Percentiles rank a stretch among this genome's conserved stretches.
Evolutionary conservation across 495 filamentous ascomycete species (phyloP).

Genomic region (Clavariopsis aquatica): DNA sequence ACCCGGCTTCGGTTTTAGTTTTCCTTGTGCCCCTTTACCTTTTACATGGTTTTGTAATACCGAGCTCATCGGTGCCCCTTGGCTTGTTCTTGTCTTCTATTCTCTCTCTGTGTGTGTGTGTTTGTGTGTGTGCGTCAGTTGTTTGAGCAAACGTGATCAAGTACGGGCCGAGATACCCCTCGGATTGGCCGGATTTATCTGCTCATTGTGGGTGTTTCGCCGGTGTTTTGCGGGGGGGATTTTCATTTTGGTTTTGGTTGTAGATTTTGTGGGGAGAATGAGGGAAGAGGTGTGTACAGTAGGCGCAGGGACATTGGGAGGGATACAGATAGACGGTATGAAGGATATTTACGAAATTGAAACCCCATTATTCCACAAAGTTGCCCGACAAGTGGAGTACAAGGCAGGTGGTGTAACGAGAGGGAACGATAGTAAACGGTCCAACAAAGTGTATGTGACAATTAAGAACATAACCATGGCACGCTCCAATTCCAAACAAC

Average conservation of each 20-base stretch:
- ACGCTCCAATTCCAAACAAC: background rate
- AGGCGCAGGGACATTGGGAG: background rate
- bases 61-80: background rate
- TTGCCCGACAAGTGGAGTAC: too few species aligned
- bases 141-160: background rate
- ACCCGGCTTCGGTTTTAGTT: slow-evolving; percentile 28
- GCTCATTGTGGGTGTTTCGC: background rate
- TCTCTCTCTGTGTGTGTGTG: background rate
- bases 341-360: slow-evolving; percentile 14
- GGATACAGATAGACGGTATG: slow-evolving; percentile 7
- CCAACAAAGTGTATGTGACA: background rate
- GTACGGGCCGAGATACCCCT: slow-evolving; percentile 12
- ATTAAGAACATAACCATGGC: background rate
- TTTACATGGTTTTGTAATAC: slow-evolving; percentile 11
- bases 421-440: too few species aligned
- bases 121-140: background rate
- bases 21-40: slow-evolving; percentile 19
- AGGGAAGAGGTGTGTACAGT: too few species aligned
- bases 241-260: background rate
- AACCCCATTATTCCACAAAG: background rate
- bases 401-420: background rate
- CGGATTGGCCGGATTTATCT: slow-evolving; percentile 4
- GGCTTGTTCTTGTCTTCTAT: background rate
- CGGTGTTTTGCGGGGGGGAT: too few species aligned
- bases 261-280: background rate